Evolutionary conservation across 805 yeast species (phyloP), one percentile per base, ranked within the genome.

Genomic region (Nakazawaea populi): DNA sequence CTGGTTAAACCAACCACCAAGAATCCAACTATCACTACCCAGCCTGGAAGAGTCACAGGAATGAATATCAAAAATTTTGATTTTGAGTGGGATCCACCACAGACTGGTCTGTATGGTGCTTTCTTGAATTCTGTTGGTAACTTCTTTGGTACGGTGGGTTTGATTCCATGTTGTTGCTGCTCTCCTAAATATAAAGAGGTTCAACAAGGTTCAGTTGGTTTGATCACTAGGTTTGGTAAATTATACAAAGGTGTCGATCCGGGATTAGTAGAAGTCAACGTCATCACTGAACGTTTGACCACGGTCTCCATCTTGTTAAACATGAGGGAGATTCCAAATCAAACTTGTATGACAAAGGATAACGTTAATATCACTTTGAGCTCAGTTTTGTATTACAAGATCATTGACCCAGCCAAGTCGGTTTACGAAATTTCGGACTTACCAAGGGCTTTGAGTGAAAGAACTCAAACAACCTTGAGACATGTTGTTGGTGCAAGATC

Each of bases 391-490:
- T 83, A 83, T 64, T 84, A 77, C 68, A 82, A 82, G 61, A 77
- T 84, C 55, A 71, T 79, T 38, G 83, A 83, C 55, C 89, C 90
- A 1, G 84, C 82, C 59, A 78, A 75, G 69, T 86, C 89, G 14
- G 69, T 74, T 48, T 83, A 76, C 58, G 78, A 82, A 32, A 80
- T 84, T 55, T 64, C 71, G 35, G 65, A 80, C 58, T 77, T 84
- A 52, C 73, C 73, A 53, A 66, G 64, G 42, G 85, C 89, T 14
- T 72, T 84, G 49, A 66, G 72, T 48, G 89, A 83, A 62, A 72
- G 89, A 61, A 83, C 89, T 5, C 87, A 83, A 65, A 84, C 88
- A 42, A 84, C 90, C 3, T 68, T 84, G 60, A 73, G 90, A 63
- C 87, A 83, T 56, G 90, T 84, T 27, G 75, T 83, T 50, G 90